phyloP scores from a whole-genome alignment of 495 filamentous ascomycete genomes.

The Podospora pseudoanserina region DNA sequence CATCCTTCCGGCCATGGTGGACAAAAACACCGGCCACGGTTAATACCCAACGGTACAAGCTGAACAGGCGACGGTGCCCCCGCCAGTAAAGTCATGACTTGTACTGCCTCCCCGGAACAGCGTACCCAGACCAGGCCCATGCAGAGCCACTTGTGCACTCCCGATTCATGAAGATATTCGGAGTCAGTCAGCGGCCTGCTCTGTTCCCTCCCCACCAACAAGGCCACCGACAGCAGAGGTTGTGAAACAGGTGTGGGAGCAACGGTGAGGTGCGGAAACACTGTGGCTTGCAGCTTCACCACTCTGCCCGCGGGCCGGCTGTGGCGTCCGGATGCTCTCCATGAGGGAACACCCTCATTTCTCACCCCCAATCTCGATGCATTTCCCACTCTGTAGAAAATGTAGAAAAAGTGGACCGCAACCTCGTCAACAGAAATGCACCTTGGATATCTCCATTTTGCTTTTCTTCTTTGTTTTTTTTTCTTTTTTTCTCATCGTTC shows the following conservation, averaged over 20 bases:
- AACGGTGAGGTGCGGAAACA: neutral
- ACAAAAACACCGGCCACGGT: neutral
- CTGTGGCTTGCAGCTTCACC: neutral
- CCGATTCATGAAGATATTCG: conserved; percentile 1
- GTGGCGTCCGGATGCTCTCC: neutral
- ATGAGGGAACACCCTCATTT: neutral
- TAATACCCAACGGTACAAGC: conserved; percentile 1
- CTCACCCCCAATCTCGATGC: neutral
- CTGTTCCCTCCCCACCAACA: neutral
- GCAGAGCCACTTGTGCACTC: conserved; percentile 2
- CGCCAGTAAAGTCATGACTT: neutral
- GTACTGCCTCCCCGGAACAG: neutral
- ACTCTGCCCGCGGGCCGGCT: neutral
- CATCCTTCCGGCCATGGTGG: too few species aligned
- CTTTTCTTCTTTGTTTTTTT: neutral
- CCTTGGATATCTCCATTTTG: neutral
- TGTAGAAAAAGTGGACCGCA: neutral
- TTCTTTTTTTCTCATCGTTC: neutral
- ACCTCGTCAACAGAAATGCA: neutral
- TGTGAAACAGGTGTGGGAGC: conserved; percentile 1
- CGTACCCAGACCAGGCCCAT: neutral
- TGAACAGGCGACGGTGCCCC: neutral
- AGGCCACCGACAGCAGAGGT: neutral
- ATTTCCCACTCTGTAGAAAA: neutral
- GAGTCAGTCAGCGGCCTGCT: neutral